These are phyloP conservation scores for Microbotryomycetes sp. DNA, from an alignment of 1,284 basidiomycete genomes.

Conservation along the genomic window DNA sequence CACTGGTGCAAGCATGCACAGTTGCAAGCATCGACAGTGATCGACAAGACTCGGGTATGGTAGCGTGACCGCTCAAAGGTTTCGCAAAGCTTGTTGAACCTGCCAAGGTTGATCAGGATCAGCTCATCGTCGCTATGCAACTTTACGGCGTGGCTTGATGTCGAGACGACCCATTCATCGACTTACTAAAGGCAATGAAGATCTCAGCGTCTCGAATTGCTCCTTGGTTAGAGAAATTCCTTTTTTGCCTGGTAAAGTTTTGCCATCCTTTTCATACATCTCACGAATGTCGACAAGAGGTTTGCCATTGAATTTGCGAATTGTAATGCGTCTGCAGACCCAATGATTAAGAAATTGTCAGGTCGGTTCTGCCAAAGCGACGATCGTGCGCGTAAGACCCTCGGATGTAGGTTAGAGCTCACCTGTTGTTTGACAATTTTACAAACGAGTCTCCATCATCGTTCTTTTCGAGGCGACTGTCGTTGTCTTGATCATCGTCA, in stretches of 20 bases:
- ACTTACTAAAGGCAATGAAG: constrained; percentile 6
- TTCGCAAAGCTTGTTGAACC: no score
- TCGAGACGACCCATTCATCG: no score
- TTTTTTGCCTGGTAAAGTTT: constrained; percentile 32
- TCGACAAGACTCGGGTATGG: no score
- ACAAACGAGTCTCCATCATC: constrained; percentile 17
- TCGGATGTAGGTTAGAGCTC: no score
- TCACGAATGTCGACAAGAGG: constrained; percentile 32
- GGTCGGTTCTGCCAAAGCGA: not conserved
- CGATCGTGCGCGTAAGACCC: no score
- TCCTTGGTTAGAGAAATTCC: constrained; percentile 25
- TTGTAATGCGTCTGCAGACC: constrained; percentile 14
- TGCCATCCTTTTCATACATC: constrained; percentile 30
- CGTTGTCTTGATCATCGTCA: not conserved
- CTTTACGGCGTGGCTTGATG: no score
- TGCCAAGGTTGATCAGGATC: no score
- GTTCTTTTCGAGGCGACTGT: constrained; percentile 11
- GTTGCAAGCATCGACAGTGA: no score
- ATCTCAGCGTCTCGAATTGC: constrained; percentile 30
- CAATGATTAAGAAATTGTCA: not conserved
- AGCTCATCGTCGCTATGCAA: no score
- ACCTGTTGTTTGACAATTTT: constrained; percentile 6
- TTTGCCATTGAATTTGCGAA: constrained; percentile 24
- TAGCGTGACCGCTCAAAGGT: no score
- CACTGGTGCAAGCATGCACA: no score